Evolutionary conservation across 106 monocot genomes (phyloP), one percentile per base, ranked within the genome.

Genomic region (Alisma plantagoaquatica): DNA sequence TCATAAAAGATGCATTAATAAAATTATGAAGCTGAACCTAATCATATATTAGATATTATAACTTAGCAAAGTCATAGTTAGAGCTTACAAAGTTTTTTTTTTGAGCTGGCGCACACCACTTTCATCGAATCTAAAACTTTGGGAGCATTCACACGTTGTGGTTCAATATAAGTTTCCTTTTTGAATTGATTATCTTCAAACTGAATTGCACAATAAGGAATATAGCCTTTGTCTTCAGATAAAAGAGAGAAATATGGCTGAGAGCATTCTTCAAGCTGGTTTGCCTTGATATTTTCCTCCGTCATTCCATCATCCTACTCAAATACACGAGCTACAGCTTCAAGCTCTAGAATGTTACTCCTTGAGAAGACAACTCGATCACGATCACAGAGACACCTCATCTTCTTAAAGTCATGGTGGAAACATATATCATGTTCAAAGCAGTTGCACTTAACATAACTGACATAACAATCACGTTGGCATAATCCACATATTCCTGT

Each of bases 371-470:
- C 14, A 18, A 57, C 17, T 2, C 66, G 62, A 21, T 73, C 57
- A 16, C 25, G 41, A 18, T 61, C 66, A 43, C 79, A 86, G 42
- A 11, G 27, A 46, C 84, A 84, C 26, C 54, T 64, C 49, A 52
- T 60, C 29, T 62, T 57, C 42, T 76, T 75, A 20, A 23, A 50
- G 17, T 75, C 80, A 78, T 86, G 85, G 47, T 62, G 70, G 19
- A 86, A 66, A 31, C 85, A 86, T 23, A 80, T 66, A 19, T 79
- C 72, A 54, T 70, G 46, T 35, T 58, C 51, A 29, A 47, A 33
- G 43, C 85, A 86, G 49, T 64, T 58, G 49, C 85, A 86, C 46
- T 25, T 70, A n/a, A 80, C 68, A 67, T 80, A 61, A 38, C 73
- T 43, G 5, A 86, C 46, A 53, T 73, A 80, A 46, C 85, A 80